A percentile compares a stretch with the other conserved stretches of the same genome.
These are phyloP conservation scores for Geotrichum carabidarum DNA, from an alignment of 1,139 yeast genomes.

Conservation along the genomic window DNA sequence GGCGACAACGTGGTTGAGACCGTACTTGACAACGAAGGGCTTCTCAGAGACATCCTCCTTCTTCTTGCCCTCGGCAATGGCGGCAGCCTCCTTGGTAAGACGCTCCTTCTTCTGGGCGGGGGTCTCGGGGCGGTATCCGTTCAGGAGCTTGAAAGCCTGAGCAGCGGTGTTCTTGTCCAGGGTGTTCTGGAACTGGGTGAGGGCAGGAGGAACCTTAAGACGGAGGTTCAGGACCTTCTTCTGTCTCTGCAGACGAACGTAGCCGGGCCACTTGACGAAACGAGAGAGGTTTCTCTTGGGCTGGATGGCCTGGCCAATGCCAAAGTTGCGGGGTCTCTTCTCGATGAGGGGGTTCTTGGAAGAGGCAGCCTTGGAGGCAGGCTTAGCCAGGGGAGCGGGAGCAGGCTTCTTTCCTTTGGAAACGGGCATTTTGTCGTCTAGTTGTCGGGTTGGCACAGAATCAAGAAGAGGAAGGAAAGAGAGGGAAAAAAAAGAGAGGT, in stretches of 20 bases:
- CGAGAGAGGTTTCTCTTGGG: conserved; percentile 95
- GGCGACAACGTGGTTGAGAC: conserved; percentile 97
- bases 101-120: conserved; percentile 96
- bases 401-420: conserved; percentile 67
- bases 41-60: conserved; percentile 92
- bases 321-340: conserved; percentile 87
- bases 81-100: conserved; percentile 97
- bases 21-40: conserved; percentile 94
- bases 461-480: neutral
- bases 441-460: neutral
- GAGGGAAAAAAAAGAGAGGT: neutral
- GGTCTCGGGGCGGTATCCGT: conserved; percentile 98
- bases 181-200: conserved; percentile 90
- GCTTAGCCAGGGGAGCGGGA: conserved; percentile 72
- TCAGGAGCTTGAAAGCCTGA: conserved; percentile 90
- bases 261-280: conserved; percentile 98
- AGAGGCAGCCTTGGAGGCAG: conserved; percentile 37
- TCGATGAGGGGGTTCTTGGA: conserved; percentile 70
- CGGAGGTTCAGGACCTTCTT: conserved; percentile 90
- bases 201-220: conserved; percentile 98
- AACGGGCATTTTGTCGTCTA: conserved; percentile 50
- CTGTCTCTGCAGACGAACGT: conserved; percentile 95
- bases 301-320: conserved; percentile 92
- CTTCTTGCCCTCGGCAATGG: conserved; percentile 94
- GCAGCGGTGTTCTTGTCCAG: conserved; percentile 98